These are phyloP conservation scores for Phylloporus sp. DNA, from an alignment of 768 basidiomycete species.

Conservation along the genomic window DNA sequence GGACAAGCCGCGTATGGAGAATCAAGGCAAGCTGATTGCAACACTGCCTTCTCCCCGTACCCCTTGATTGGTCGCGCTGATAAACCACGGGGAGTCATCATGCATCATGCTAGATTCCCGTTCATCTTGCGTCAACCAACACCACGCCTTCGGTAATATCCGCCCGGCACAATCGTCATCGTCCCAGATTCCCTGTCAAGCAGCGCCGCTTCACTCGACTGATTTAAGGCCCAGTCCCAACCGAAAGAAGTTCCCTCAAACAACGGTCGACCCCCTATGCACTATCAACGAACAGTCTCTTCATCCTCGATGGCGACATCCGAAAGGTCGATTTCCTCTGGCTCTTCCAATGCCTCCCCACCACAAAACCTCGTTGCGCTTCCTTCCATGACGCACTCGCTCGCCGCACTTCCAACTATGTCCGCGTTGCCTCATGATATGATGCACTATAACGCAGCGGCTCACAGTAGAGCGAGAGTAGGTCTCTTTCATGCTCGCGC, in stretches of 20 bases:
- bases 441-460: slow-evolving; percentile 28
- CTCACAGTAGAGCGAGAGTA: slow-evolving; percentile 30
- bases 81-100: slow-evolving; percentile 30
- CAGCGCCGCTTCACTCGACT: slow-evolving; percentile 21
- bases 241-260: slow-evolving; percentile 8
- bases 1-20: slow-evolving; percentile 10
- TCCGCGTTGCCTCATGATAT: slow-evolving; percentile 28
- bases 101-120: slow-evolving; percentile 32
- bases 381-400: slow-evolving; percentile 32
- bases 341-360: slow-evolving; percentile 29
- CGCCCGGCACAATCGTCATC: slow-evolving; percentile 23
- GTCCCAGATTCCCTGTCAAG: slow-evolving; percentile 14
- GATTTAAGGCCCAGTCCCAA: slow-evolving; percentile 23
- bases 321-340: slow-evolving; percentile 31
- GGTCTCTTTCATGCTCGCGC: neutral
- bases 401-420: slow-evolving; percentile 29
- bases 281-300: slow-evolving; percentile 28
- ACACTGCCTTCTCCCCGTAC: slow-evolving; percentile 28
- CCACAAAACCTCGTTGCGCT: slow-evolving; percentile 27
- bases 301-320: slow-evolving; percentile 31
- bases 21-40: slow-evolving; percentile 19
- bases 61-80: slow-evolving; percentile 32
- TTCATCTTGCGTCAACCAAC: slow-evolving; percentile 26
- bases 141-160: slow-evolving; percentile 35
- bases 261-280: slow-evolving; percentile 23